Evolutionary conservation across 352 stramenopile genomes (phyloP).

Genomic region (Globisporangium megalacanthum): DNA sequence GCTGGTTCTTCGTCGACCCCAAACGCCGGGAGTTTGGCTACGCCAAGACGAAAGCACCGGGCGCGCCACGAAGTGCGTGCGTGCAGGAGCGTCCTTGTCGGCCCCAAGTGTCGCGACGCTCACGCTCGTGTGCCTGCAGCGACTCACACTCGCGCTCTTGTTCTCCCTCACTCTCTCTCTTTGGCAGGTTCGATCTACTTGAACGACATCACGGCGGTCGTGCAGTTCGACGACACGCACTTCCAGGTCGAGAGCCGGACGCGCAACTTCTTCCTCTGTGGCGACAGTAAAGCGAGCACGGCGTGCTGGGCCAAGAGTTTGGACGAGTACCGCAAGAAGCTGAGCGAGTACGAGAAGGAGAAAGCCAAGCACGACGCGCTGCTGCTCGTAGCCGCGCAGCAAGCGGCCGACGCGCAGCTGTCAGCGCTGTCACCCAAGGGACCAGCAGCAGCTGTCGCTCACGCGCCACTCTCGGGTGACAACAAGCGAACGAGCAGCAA

Average conservation of each 20-base stretch:
- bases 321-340: conserved; percentile 72
- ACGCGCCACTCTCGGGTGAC: conserved; percentile 1
- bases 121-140: not conserved
- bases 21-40: conserved; percentile 77
- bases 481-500: conserved; percentile 4
- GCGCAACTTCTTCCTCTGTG: conserved; percentile 82
- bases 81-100: too few relatives aligned
- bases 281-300: conserved; percentile 79
- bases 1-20: conserved; percentile 82
- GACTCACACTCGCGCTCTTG: not conserved
- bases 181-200: conserved; percentile 69
- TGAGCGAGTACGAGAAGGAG: conserved; percentile 65
- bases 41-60: conserved; percentile 36
- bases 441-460: not conserved
- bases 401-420: conserved; percentile 4
- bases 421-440: not conserved
- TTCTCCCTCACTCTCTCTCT: too few relatives aligned
- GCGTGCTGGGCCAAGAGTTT: conserved; percentile 78
- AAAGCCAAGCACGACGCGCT: conserved; percentile 30
- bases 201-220: conserved; percentile 82
- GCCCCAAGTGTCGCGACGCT: not conserved
- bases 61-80: conserved; percentile 37
- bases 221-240: conserved; percentile 82
- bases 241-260: conserved; percentile 82
- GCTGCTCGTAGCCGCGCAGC: conserved; percentile 5